Evolutionary conservation across 2,329 filamentous ascomycete genomes (phyloP).

Genomic region (Penicillium brasilianum): DNA sequence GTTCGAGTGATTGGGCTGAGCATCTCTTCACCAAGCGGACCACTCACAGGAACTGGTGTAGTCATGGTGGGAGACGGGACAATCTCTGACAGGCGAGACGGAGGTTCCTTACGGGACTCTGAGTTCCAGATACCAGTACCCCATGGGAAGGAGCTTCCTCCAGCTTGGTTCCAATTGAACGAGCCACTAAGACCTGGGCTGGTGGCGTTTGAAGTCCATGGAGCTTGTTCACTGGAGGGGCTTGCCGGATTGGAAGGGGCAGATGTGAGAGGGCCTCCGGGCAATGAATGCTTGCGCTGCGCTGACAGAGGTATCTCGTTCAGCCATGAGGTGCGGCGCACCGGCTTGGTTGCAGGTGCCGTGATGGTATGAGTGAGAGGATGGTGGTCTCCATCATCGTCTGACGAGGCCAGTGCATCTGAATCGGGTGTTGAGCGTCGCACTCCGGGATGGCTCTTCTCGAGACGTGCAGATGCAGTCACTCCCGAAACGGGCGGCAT

Average conservation of each 20-base stretch:
- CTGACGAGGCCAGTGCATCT: conserved; percentile 89
- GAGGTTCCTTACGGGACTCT: conserved; percentile 75
- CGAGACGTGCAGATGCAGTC: conserved; percentile 70
- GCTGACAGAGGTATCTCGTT: conserved; percentile 76
- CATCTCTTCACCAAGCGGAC: conserved; percentile 59
- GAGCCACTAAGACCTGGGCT: conserved; percentile 47
- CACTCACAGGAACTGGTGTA: conserved; percentile 55
- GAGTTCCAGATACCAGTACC: conserved; percentile 82
- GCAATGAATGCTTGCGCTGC: conserved; percentile 77
- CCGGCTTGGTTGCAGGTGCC: conserved; percentile 64
- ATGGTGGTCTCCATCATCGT: conserved; percentile 81
- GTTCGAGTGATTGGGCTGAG: conserved; percentile 56
- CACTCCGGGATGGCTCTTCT: conserved; percentile 71
- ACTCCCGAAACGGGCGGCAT: conserved; percentile 56
- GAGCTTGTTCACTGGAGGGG: conserved; percentile 68
- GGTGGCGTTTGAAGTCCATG: conserved; percentile 48
- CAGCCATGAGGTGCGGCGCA: conserved; percentile 80
- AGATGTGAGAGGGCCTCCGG: conserved; percentile 75
- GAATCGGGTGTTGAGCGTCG: conserved; percentile 91
- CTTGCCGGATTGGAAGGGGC: conserved; percentile 81
- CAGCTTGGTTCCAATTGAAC: conserved; percentile 52
- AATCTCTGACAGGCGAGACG: conserved; percentile 74
- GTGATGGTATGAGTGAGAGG: conserved; percentile 55
- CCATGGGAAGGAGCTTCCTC: conserved; percentile 66
- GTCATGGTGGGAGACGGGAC: conserved; percentile 74